Percentiles rank a stretch among this genome's conserved stretches.
phyloP scores from a whole-genome alignment of 352 stramenopile genomes.

The Pseudoperonospora humuli region DNA sequence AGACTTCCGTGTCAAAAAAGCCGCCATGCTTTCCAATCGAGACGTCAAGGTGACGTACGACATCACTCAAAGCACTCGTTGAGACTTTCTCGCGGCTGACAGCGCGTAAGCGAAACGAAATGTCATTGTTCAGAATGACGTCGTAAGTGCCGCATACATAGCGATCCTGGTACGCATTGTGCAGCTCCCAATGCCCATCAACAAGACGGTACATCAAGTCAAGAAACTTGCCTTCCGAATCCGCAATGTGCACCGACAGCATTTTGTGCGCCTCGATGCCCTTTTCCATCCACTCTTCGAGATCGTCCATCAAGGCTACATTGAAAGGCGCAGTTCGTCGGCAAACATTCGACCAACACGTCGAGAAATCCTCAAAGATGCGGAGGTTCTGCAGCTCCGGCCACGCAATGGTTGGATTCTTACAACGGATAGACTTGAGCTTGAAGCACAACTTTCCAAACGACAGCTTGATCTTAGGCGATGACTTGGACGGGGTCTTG shows the following conservation, averaged over 20 bases:
- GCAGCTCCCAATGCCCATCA: conserved; percentile 26
- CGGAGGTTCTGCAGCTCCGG: conserved; percentile 24
- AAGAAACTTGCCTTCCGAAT: conserved; percentile 6
- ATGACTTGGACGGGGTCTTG: conserved; percentile 5
- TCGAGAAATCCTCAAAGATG: conserved; percentile 18
- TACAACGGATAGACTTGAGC: conserved; percentile 15
- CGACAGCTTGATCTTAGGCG: conserved; percentile 15
- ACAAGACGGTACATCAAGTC: conserved; percentile 37
- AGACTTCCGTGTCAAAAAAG: conserved; percentile 21
- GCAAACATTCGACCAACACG: conserved; percentile 32
- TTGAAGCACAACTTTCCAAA: conserved; percentile 32
- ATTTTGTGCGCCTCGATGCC: conserved; percentile 1
- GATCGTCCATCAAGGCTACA: conserved; percentile 17
- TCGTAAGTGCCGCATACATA: conserved; percentile 23
- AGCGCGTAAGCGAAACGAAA: conserved; percentile 28
- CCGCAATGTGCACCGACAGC: conserved; percentile 23
- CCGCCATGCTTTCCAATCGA: conserved; percentile 8
- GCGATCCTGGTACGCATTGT: conserved; percentile 5
- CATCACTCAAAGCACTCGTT: conserved; percentile 1
- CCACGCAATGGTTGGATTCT: conserved; percentile 20
- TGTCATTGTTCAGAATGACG: conserved; percentile 24
- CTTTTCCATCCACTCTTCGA: conserved; percentile 21
- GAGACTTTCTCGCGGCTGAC: conserved; percentile 12
- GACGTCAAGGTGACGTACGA: conserved; percentile 21
- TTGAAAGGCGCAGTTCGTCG: conserved; percentile 14